A percentile compares a stretch with the other conserved stretches of the same genome.
Conservation (phyloP, 495 filamentous ascomycete genomes). For the Hypoxylon cercidicola region DNA sequence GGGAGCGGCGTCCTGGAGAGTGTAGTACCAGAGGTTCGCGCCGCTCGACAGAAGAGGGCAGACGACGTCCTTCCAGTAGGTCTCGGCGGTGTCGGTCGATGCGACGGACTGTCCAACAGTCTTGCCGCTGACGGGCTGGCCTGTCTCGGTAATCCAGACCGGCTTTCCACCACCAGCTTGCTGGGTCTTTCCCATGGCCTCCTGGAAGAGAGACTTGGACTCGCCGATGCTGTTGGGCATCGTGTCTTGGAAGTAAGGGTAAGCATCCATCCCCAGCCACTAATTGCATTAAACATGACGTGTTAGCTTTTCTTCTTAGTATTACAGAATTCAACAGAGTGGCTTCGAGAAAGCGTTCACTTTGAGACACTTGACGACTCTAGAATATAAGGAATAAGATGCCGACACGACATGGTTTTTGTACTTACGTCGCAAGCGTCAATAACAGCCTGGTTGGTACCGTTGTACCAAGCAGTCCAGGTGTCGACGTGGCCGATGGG, state of each 20-base stretch:
- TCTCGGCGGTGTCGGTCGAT: slow-evolving; percentile 73
- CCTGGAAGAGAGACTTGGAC: slow-evolving; percentile 70
- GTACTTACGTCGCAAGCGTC: slow-evolving; percentile 74
- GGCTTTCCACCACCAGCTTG: slow-evolving; percentile 69
- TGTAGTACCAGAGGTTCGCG: slow-evolving; percentile 81
- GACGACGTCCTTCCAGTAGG: slow-evolving; percentile 81
- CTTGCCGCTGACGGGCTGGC: slow-evolving; percentile 79
- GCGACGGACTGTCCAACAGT: slow-evolving; percentile 70
- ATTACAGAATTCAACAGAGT: too few relatives aligned
- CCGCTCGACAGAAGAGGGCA: slow-evolving; percentile 72
- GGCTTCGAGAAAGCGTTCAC: too few relatives aligned
- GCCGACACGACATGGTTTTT: too few relatives aligned
- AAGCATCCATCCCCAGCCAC: slow-evolving; percentile 82
- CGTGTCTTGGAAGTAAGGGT: slow-evolving; percentile 79
- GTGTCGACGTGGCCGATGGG: slow-evolving; percentile 91
- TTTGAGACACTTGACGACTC: too few relatives aligned
- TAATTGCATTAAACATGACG: too few relatives aligned
- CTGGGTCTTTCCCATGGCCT: slow-evolving; percentile 68
- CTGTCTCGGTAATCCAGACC: slow-evolving; percentile 92
- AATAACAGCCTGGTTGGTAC: slow-evolving; percentile 75
- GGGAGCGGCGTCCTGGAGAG: slow-evolving; percentile 71
- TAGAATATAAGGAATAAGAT: too few relatives aligned
- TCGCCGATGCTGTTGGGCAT: slow-evolving; percentile 71
- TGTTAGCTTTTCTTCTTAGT: too few relatives aligned
- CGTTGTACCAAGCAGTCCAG: slow-evolving; percentile 86